Evolutionary conservation across 2,329 filamentous ascomycete species (phyloP), one percentile per base, ranked within the genome.

Genomic region (Rosellinia necatrix): DNA sequence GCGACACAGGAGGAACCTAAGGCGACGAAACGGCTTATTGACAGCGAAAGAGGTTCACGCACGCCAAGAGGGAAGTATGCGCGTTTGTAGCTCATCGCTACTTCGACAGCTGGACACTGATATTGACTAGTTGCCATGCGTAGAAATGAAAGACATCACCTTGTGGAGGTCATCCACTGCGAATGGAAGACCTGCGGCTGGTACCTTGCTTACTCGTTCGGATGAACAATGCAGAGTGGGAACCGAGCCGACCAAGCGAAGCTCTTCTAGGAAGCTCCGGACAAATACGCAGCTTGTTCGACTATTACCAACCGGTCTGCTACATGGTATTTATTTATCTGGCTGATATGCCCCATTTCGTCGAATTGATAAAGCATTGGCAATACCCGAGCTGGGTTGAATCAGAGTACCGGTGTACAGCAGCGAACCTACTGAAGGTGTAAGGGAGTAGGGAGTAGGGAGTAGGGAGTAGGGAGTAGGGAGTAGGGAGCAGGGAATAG

Each of bases 131-230:
- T 40, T 32, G 19, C 38, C 41, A 12, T 35, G 49, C 40, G 41
- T 42, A 46, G 57, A 49, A n/a, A n/a, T n/a, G 53, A 56, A 25
- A 27, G 30, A n/a, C 25, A 46, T 49, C 53, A 59, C 49, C 53
- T 47, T 60, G 53, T 46, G 58, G 53, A 60, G 54, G 54, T 57
- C 49, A 50, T 51, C 56, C 40, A 34, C 50, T 40, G 42, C 44
- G 21, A 56, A 61, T 61, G 53, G 56, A 30, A 8, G 52, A 59
- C 56, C 56, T 56, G 46, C 49, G 49, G 48, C 59, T 46, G 48
- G 59, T 61, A 59, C 59, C 59, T 59, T 59, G 59, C 55, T 59
- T 61, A 56, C 55, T 53, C 35, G 44, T 56, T 59, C 57, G 57
- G 57, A 59, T 56, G 57, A 56, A 56, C 53, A 44, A 53, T 59